These are phyloP conservation scores for Blastocystis sp. DNA, from an alignment of 352 stramenopile genomes.

Conservation along the genomic window DNA sequence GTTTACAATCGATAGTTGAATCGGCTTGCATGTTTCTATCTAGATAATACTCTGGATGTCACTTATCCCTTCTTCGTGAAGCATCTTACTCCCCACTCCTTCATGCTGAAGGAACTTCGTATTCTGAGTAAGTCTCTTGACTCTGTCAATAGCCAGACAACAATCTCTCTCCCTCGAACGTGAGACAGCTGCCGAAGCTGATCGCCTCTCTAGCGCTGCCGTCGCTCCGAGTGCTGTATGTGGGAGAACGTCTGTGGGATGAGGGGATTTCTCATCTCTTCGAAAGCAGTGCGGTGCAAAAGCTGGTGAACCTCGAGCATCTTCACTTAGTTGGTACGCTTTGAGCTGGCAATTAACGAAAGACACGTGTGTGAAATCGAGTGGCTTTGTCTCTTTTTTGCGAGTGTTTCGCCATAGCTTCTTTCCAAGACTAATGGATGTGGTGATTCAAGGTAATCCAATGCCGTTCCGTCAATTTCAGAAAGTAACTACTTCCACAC, in stretches of 20 bases:
- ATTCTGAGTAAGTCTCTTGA: not conserved
- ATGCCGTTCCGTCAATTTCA: not conserved
- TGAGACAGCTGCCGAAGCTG: not conserved
- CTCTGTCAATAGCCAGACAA: not conserved
- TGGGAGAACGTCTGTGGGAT: not conserved
- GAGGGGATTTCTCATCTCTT: not conserved
- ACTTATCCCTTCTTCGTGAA: not conserved
- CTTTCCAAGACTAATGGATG: not conserved
- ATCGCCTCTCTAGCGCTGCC: not conserved
- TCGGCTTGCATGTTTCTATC: not conserved
- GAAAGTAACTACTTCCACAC: not conserved
- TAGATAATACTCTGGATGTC: conserved; percentile 37
- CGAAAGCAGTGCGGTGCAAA: not conserved
- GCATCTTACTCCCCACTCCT: not conserved
- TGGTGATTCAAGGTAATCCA: not conserved
- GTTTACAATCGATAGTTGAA: conserved; percentile 7
- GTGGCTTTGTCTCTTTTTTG: not conserved
- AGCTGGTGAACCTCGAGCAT: not conserved
- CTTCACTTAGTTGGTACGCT: not conserved
- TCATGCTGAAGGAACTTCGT: conserved; percentile 36
- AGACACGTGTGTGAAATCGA: not conserved
- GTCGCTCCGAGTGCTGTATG: not conserved
- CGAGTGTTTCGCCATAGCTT: not conserved
- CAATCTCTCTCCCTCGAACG: conserved; percentile 23
- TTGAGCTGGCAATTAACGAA: not conserved